Percentiles rank a stretch among this genome's conserved stretches.
Conservation (phyloP, 257 asterid genomes). For the Thymus mandschuricus region DNA sequence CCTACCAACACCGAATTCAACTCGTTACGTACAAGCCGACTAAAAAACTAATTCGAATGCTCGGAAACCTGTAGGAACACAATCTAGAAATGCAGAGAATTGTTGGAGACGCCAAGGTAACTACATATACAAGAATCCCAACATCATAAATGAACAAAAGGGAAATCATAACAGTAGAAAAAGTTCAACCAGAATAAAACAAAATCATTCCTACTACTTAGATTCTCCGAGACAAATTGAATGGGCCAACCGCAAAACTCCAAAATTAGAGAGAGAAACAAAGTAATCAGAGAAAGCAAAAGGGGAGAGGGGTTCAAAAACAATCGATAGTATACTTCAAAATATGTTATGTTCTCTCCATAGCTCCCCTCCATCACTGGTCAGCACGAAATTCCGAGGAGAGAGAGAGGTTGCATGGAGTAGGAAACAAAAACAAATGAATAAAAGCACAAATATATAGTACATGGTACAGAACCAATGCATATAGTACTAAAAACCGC, state of each 20-base stretch:
- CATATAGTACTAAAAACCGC: not conserved
- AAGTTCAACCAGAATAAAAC: conserved; percentile 37
- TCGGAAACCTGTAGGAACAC: no score
- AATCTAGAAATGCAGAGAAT: conserved; percentile 27
- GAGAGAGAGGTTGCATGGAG: no score
- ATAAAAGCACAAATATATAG: not conserved
- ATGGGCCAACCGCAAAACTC: conserved; percentile 63
- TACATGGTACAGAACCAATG: conserved; percentile 11
- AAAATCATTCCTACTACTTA: conserved; percentile 31
- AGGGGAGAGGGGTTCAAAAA: not conserved
- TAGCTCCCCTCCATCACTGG: conserved; percentile 35
- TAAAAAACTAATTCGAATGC: not conserved
- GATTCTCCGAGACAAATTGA: conserved; percentile 64
- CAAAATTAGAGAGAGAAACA: conserved; percentile 50
- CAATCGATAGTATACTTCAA: no score
- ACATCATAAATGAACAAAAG: conserved; percentile 44
- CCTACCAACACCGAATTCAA: conserved; percentile 49
- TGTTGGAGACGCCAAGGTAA: conserved; percentile 35
- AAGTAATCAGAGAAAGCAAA: conserved; percentile 28
- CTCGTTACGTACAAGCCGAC: not conserved
- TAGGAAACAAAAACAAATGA: no score
- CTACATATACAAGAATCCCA: conserved; percentile 47
- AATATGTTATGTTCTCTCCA: not conserved
- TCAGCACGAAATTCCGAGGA: conserved; percentile 47
- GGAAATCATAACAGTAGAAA: conserved; percentile 43